These are phyloP conservation scores for Drosera spatulata DNA, from an alignment of 179 eudicot genomes.

Conservation along the genomic window DNA sequence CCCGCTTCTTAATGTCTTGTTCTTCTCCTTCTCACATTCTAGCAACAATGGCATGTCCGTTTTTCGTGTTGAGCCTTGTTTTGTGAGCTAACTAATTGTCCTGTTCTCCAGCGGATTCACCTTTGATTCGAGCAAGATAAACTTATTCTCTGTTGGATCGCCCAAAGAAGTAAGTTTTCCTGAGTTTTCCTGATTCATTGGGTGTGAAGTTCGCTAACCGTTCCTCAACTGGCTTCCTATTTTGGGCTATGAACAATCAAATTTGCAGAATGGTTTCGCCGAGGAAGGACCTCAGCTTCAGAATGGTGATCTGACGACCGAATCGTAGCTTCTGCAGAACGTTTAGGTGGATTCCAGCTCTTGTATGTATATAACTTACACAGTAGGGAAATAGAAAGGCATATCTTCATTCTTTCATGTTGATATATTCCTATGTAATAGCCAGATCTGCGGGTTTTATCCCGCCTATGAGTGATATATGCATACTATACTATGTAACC, in stretches of 20 bases:
- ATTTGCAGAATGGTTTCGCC: conserved; percentile 21
- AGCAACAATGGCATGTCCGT: neutral
- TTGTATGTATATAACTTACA: neutral
- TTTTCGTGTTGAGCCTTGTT: neutral
- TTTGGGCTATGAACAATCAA: neutral
- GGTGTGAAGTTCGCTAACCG: neutral
- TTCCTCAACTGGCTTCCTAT: neutral
- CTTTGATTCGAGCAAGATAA: conserved; percentile 58
- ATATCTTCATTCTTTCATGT: neutral
- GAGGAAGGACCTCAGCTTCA: conserved; percentile 17
- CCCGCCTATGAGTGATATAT: too few relatives aligned
- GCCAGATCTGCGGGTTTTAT: too few relatives aligned
- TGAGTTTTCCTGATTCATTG: neutral
- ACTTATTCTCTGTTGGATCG: conserved; percentile 48
- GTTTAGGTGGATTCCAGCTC: neutral
- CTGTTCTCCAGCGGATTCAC: conserved; percentile 44
- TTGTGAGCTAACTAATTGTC: neutral
- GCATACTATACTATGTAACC: too few relatives aligned
- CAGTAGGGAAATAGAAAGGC: neutral
- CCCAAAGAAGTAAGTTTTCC: conserved; percentile 38
- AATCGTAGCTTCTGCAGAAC: conserved; percentile 12
- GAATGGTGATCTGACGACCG: conserved; percentile 9
- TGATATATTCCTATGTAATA: neutral
- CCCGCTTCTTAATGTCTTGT: neutral
- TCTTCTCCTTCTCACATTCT: neutral